These are phyloP conservation scores for Skeletonema costatum DNA, from an alignment of 108 stramenopile genomes.

Conservation along the genomic window DNA sequence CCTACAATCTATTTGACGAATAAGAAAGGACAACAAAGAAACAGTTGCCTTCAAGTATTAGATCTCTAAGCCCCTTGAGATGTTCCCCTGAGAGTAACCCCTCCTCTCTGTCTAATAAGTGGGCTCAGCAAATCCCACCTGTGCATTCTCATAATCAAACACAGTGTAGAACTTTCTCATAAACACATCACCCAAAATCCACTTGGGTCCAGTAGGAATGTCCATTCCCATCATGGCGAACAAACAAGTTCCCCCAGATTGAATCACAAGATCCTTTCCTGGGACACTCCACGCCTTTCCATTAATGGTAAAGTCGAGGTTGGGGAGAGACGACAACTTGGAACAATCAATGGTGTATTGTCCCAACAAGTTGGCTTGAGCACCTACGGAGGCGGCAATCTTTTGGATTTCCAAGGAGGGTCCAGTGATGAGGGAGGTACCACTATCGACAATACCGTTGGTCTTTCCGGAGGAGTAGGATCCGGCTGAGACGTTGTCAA, in stretches of 20 bases:
- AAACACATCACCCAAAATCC: constrained; percentile 98
- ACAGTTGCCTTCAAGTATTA: background rate
- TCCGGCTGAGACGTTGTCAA: constrained; percentile 72
- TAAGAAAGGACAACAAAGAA: background rate
- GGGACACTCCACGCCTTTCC: constrained; percentile 84
- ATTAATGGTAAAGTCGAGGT: constrained; percentile 82
- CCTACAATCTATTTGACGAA: constrained; percentile 1
- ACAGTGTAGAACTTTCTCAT: constrained; percentile 95
- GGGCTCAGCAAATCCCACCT: constrained; percentile 87
- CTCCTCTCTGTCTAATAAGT: constrained; percentile 6
- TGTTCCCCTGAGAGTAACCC: background rate
- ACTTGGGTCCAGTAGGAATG: constrained; percentile 83
- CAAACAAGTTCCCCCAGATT: constrained; percentile 83
- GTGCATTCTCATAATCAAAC: constrained; percentile 88
- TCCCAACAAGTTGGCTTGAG: constrained; percentile 84
- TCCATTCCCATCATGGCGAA: constrained; percentile 98
- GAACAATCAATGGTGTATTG: constrained; percentile 95
- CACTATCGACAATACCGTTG: constrained; percentile 91
- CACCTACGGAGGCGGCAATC: constrained; percentile 82
- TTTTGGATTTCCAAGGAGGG: constrained; percentile 66
- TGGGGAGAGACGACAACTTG: constrained; percentile 58
- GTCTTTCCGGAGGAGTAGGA: constrained; percentile 46
- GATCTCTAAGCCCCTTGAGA: background rate
- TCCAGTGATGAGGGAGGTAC: constrained; percentile 90
- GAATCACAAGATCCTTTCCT: constrained; percentile 86